phyloP scores from a whole-genome alignment of 108 stramenopile species.

The Fragilaria crotonensis region DNA sequence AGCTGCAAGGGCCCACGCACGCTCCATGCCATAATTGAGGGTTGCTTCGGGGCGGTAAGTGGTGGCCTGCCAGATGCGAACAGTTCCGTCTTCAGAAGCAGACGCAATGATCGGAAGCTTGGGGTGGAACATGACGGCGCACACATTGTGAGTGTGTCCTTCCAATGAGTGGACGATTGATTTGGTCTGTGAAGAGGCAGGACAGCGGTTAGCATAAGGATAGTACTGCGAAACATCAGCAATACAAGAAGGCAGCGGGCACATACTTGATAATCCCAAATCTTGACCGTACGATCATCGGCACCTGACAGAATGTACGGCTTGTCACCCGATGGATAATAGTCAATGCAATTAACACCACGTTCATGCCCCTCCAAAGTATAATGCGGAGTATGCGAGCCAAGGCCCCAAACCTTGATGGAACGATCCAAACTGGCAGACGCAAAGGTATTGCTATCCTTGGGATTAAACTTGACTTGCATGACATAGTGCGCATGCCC shows the following conservation, averaged over 20 bases:
- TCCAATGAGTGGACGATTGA: conserved; percentile 94
- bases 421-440: conserved; percentile 92
- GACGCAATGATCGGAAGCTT: conserved; percentile 95
- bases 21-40: conserved; percentile 98
- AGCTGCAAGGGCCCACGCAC: conserved; percentile 95
- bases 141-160: conserved; percentile 97
- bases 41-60: conserved; percentile 98
- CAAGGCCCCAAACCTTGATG: conserved; percentile 97
- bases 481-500: conserved; percentile 99
- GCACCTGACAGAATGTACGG: conserved; percentile 98
- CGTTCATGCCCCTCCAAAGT: conserved; percentile 97
- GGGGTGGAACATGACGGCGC: conserved; percentile 97
- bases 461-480: conserved; percentile 99
- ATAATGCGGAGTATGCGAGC: conserved; percentile 87
- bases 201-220: not conserved
- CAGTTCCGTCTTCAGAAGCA: conserved; percentile 97
- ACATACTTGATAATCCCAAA: conserved; percentile 89
- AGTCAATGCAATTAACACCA: conserved; percentile 98
- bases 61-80: conserved; percentile 96
- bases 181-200: conserved; percentile 48
- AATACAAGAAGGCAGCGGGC: not conserved
- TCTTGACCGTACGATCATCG: conserved; percentile 96
- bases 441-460: conserved; percentile 99
- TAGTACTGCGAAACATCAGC: not conserved
- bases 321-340: conserved; percentile 98